phyloP scores from a whole-genome alignment of 345 rosid species.

The Alliaria petiolata region DNA sequence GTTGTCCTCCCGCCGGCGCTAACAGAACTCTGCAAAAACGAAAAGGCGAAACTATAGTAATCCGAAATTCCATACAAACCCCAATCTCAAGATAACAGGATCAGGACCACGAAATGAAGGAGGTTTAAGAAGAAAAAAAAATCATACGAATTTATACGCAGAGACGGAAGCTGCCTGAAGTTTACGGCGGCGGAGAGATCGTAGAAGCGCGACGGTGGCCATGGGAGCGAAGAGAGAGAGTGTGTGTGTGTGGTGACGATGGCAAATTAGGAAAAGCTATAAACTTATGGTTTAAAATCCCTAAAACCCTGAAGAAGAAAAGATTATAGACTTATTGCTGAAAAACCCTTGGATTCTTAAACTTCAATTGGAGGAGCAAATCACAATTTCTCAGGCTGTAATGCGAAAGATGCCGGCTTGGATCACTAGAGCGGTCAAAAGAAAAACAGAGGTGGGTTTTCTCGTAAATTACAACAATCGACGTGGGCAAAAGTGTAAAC shows the following conservation, averaged over 20 bases:
- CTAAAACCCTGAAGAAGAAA: background rate
- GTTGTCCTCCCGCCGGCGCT: constrained; percentile 37
- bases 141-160: constrained; percentile 5
- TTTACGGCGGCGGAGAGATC: constrained; percentile 12
- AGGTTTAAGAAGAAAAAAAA: background rate
- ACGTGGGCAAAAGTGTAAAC: background rate
- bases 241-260: background rate
- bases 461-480: background rate
- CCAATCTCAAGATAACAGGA: background rate
- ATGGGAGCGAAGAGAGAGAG: background rate
- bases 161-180: background rate
- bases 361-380: background rate
- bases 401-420: background rate
- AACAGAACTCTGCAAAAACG: constrained; percentile 14
- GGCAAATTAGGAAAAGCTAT: background rate
- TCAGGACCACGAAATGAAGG: background rate
- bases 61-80: too few relatives aligned
- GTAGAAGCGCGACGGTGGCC: constrained; percentile 24
- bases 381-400: background rate
- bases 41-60: background rate
- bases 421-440: background rate
- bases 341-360: background rate
- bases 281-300: background rate
- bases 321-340: background rate
- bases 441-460: background rate